Conservation (phyloP, 495 filamentous ascomycete species). For the Trichoderma erinaceum region DNA sequence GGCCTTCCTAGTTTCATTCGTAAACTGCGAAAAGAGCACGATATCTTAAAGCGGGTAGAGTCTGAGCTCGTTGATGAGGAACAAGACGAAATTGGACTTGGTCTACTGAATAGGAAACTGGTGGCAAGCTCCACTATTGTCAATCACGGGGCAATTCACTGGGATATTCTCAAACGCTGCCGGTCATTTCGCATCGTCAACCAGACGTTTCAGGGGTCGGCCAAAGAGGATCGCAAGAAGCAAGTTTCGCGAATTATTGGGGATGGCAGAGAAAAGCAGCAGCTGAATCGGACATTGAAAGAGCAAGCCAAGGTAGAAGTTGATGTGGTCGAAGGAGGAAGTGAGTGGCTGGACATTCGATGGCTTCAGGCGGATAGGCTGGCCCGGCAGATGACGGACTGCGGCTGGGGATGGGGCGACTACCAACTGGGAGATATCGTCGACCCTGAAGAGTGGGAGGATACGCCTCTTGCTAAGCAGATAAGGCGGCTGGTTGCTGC, state of each 20-base stretch:
- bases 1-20: neutral
- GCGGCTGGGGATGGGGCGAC: slow-evolving; percentile 13
- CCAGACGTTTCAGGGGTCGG: slow-evolving; percentile 8
- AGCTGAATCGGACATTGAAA: neutral
- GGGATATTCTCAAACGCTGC: slow-evolving; percentile 11
- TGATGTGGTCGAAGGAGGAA: slow-evolving; percentile 5
- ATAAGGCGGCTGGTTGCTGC: slow-evolving; percentile 45
- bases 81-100: neutral
- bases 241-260: neutral
- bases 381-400: slow-evolving; percentile 3
- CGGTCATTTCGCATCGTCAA: slow-evolving; percentile 1
- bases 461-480: slow-evolving; percentile 53
- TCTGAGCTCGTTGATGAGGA: neutral
- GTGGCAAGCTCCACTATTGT: neutral
- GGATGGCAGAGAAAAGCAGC: neutral
- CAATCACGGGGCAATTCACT: neutral
- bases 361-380: slow-evolving; percentile 9
- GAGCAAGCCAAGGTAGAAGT: slow-evolving; percentile 11
- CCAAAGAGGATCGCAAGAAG: slow-evolving; percentile 6
- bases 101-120: neutral
- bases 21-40: neutral
- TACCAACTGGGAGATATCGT: neutral
- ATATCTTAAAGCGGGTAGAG: neutral
- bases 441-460: slow-evolving; percentile 38
- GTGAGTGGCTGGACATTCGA: slow-evolving; percentile 9